phyloP scores from a whole-genome alignment of 805 yeast genomes.

The Candida awuae region DNA sequence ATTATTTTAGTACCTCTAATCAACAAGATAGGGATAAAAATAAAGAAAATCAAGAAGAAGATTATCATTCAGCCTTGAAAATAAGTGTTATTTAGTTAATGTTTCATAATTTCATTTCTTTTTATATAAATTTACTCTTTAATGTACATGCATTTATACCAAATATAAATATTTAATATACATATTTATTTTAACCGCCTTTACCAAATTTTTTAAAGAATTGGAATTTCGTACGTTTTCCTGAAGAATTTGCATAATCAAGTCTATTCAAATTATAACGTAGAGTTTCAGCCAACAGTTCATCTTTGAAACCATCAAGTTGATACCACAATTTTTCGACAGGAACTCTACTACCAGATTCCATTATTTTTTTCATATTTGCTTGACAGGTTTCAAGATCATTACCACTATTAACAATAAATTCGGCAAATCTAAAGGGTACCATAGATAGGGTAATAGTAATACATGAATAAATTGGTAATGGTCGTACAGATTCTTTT shows the following conservation, averaged over 20 bases:
- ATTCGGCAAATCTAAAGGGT: constrained; percentile 56
- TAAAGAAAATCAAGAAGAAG: constrained; percentile 6
- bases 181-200: constrained; percentile 3
- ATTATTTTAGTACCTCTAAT: background rate
- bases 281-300: constrained; percentile 52
- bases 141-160: background rate
- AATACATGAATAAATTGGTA: constrained; percentile 46
- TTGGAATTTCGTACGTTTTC: constrained; percentile 14
- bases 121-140: background rate
- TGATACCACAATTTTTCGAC: constrained; percentile 75
- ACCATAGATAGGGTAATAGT: constrained; percentile 60
- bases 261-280: constrained; percentile 44
- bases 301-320: constrained; percentile 69
- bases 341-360: constrained; percentile 51
- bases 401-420: constrained; percentile 58
- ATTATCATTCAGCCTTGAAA: constrained; percentile 9
- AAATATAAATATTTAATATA: too few relatives aligned
- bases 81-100: constrained; percentile 8
- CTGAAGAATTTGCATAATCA: constrained; percentile 30
- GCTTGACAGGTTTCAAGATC: constrained; percentile 46
- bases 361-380: constrained; percentile 54
- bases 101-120: background rate
- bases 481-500: constrained; percentile 38
- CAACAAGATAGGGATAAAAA: background rate
- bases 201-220: constrained; percentile 7